Conservation (phyloP, 345 rosid species). For the Salix viminalis region DNA sequence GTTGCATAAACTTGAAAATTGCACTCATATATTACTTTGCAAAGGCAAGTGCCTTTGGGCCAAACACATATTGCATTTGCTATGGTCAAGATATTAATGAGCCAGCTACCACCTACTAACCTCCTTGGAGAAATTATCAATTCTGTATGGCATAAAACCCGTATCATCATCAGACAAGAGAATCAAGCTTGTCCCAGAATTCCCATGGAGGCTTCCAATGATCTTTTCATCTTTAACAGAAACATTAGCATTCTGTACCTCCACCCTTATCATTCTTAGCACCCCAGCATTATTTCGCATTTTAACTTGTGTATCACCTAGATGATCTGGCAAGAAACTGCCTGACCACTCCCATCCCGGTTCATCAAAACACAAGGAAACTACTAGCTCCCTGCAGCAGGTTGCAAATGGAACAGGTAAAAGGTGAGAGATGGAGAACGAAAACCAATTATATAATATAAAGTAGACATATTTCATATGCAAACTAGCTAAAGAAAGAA, state of each 20-base stretch:
- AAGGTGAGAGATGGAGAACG: background rate
- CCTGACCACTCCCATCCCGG: conserved; percentile 99
- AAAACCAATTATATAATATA: background rate
- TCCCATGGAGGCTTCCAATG: conserved; percentile 65
- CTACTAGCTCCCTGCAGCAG: conserved; percentile 68
- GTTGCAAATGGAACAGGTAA: background rate
- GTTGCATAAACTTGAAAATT: no score
- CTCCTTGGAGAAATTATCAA: conserved; percentile 97
- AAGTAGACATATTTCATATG: no score
- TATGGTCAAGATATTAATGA: background rate
- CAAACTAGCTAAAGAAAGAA: no score
- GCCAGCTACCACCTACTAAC: conserved; percentile 38
- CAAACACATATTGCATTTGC: background rate
- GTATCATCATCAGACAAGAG: conserved; percentile 87
- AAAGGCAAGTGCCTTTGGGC: no score
- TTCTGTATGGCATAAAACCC: conserved; percentile 91
- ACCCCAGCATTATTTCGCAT: conserved; percentile 72
- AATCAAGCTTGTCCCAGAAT: conserved; percentile 80
- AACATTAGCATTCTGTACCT: conserved; percentile 85
- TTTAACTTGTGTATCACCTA: conserved; percentile 93
- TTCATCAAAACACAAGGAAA: conserved; percentile 75
- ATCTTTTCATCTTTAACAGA: conserved; percentile 67
- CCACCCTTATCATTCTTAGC: conserved; percentile 78
- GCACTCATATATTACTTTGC: no score
- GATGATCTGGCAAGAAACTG: conserved; percentile 88